Evolutionary conservation across 2,329 filamentous ascomycete genomes (phyloP).

Genomic region (Coccinonectria pachysandricola): DNA sequence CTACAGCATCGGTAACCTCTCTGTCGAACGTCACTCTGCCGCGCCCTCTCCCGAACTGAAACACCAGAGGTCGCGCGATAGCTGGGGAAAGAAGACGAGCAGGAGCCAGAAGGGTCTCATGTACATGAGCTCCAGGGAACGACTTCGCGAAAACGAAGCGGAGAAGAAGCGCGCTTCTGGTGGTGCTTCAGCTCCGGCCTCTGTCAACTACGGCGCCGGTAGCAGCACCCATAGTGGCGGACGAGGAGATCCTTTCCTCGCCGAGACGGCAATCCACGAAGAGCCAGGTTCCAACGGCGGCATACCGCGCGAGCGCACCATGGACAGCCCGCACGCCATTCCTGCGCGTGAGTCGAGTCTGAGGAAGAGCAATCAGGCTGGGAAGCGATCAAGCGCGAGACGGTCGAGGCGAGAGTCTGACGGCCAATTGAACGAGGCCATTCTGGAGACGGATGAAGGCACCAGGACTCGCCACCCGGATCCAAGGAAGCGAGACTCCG

Average conservation of each 20-base stretch:
- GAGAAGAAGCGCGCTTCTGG: slow-evolving; percentile 45
- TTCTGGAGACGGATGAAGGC: slow-evolving; percentile 33
- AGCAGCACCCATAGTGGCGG: slow-evolving; percentile 26
- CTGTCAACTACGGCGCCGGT: slow-evolving; percentile 27
- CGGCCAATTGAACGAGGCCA: slow-evolving; percentile 24
- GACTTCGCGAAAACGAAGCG: slow-evolving; percentile 49
- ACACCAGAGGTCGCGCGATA: slow-evolving; percentile 47
- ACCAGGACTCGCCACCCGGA: slow-evolving; percentile 10
- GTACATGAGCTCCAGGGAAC: slow-evolving; percentile 66
- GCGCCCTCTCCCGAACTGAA: slow-evolving; percentile 39
- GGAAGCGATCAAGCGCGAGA: slow-evolving; percentile 42
- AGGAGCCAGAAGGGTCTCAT: slow-evolving; percentile 49
- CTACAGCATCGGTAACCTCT: slow-evolving; percentile 54
- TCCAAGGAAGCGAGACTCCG: slow-evolving; percentile 6
- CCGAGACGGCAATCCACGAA: slow-evolving; percentile 45
- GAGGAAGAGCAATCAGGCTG: slow-evolving; percentile 42
- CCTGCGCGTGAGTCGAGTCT: slow-evolving; percentile 60
- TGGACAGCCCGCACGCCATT: slow-evolving; percentile 42
- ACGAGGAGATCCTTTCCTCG: slow-evolving; percentile 38
- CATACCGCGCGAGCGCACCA: slow-evolving; percentile 16
- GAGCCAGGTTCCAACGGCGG: slow-evolving; percentile 30
- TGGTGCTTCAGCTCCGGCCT: slow-evolving; percentile 10
- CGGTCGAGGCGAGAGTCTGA: slow-evolving; percentile 40
- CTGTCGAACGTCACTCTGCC: slow-evolving; percentile 46
- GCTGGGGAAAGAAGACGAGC: slow-evolving; percentile 48